Evolutionary conservation across 75 land plant species (phyloP).

Genomic region (Cryptomeria japonica): DNA sequence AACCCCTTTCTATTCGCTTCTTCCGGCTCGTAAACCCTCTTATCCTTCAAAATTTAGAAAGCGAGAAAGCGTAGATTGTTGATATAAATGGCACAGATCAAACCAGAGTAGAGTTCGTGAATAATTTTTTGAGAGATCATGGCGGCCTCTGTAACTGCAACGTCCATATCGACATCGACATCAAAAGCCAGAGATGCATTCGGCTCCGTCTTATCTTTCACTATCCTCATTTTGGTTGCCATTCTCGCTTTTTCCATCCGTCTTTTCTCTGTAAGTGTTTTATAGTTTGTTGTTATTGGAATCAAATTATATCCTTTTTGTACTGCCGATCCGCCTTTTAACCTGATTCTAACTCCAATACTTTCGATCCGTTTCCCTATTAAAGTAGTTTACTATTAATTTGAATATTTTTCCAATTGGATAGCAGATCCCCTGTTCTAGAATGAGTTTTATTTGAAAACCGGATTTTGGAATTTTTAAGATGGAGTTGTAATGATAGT

Average conservation of each 20-base stretch:
- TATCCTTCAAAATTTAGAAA: no score
- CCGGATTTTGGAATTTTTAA: background rate
- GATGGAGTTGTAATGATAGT: background rate
- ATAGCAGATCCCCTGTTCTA: background rate
- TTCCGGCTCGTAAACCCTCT: no score
- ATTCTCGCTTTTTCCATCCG: slow-evolving; percentile 99
- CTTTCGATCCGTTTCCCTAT: background rate
- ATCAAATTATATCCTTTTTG: background rate
- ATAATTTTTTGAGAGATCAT: slow-evolving; percentile 15
- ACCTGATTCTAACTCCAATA: background rate
- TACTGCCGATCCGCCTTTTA: background rate
- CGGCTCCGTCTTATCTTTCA: slow-evolving; percentile 59
- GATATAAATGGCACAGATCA: background rate
- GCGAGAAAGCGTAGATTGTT: background rate
- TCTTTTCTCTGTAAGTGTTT: slow-evolving; percentile 77
- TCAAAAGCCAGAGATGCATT: slow-evolving; percentile 45
- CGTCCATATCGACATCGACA: background rate
- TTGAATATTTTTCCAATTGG: background rate
- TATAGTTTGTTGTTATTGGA: background rate
- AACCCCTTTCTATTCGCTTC: no score
- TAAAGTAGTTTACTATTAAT: background rate
- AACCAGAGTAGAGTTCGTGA: background rate
- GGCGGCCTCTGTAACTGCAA: slow-evolving; percentile 31
- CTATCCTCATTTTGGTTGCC: slow-evolving; percentile 86
- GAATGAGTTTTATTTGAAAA: background rate